Conservation (phyloP, 257 asterid species). For the Ilex aquifolium region DNA sequence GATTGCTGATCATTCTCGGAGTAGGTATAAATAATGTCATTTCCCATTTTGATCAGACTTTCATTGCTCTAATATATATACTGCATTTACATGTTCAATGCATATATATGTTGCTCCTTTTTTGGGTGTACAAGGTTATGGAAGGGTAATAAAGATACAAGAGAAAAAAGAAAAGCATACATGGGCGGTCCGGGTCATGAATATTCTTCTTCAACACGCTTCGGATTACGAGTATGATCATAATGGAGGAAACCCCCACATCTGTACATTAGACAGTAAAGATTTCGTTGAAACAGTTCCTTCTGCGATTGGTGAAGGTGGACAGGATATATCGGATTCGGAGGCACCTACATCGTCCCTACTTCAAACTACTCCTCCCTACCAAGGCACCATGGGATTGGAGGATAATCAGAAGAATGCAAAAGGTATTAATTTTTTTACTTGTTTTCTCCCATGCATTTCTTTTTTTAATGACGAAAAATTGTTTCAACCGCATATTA, state of each 20-base stretch:
- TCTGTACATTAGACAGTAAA: not conserved
- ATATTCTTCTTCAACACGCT: slow-evolving; percentile 18
- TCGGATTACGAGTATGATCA: slow-evolving; percentile 20
- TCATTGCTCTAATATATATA: not conserved
- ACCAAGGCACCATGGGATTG: not conserved
- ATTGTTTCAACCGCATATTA: too few species aligned
- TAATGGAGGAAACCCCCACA: slow-evolving; percentile 16
- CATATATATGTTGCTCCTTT: not conserved
- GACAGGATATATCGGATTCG: too few species aligned
- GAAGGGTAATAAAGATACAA: slow-evolving; percentile 22
- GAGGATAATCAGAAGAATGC: not conserved
- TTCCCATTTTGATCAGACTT: not conserved
- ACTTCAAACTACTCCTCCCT: not conserved
- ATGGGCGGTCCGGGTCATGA: slow-evolving; percentile 30
- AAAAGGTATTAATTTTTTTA: too few species aligned
- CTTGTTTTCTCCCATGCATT: too few species aligned
- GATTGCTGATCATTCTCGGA: slow-evolving; percentile 26
- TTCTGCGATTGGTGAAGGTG: not conserved
- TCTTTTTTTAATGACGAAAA: too few species aligned
- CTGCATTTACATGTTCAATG: not conserved
- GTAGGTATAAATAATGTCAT: slow-evolving; percentile 13
- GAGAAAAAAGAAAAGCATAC: slow-evolving; percentile 20
- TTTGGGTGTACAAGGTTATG: slow-evolving; percentile 19
- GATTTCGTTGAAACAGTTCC: not conserved
- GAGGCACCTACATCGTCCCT: too few species aligned